Percentiles rank a stretch among this genome's conserved stretches.
Evolutionary conservation across 257 asterid genomes (phyloP).

Genomic region (Datura wrightii): DNA sequence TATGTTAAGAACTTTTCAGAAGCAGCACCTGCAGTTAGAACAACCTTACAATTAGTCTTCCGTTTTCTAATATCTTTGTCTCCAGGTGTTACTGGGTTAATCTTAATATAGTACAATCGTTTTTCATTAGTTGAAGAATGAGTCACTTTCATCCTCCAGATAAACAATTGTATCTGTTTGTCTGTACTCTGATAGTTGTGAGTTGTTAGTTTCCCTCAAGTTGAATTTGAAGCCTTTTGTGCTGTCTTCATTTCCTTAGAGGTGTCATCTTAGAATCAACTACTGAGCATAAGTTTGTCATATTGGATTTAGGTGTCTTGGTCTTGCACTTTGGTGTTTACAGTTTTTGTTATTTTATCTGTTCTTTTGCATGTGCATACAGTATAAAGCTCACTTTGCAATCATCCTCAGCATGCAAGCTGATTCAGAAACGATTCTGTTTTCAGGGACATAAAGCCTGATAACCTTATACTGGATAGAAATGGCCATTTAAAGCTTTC

Average conservation of each 20-base stretch:
- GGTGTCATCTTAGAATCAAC: background rate
- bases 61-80: background rate
- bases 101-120: background rate
- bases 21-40: constrained; percentile 14
- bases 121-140: constrained; percentile 1
- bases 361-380: constrained; percentile 16
- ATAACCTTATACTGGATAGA: constrained; percentile 86
- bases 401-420: constrained; percentile 46
- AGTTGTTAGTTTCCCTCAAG: constrained; percentile 14
- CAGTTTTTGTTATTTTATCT: constrained; percentile 9
- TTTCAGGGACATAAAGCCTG: constrained; percentile 94
- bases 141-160: background rate
- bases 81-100: background rate
- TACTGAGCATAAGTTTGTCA: background rate
- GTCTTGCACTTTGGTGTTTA: constrained; percentile 14
- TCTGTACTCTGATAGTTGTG: background rate
- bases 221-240: background rate
- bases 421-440: constrained; percentile 33
- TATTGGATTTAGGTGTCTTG: background rate
- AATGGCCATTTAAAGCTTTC: constrained; percentile 94
- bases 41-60: background rate
- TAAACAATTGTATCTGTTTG: background rate
- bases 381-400: constrained; percentile 35
- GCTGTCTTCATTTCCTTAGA: background rate
- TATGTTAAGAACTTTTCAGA: background rate